Base-by-base conservation (phyloP, 2,329 filamentous ascomycete genomes). In the Orbilia quercus region DNA sequence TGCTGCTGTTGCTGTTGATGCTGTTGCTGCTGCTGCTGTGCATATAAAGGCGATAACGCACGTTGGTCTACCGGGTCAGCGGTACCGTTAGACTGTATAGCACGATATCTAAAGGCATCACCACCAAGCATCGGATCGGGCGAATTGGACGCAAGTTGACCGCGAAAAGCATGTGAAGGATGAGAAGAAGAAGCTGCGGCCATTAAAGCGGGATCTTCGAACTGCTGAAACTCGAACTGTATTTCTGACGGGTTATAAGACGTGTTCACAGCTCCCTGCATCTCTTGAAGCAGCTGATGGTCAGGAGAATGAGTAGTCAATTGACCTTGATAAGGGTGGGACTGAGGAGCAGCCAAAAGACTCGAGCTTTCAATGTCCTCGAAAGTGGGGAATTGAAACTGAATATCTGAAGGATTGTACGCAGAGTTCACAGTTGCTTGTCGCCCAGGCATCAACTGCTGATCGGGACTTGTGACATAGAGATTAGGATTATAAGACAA, bases 121-220 rank as follows among this genome's bases (percentile, higher is more conserved):
- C 60, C 55, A 48, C 60, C 69, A 36, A 73, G 48, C 60, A 73
- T 73, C n/a, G 69, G 69, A 22, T 73, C 69, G 14, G 69, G 69
- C 7, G 69, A 73, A 44, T 73, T 73, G 16, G 69, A 73, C 12
- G 60, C 59, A n/a, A 73, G 69, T 34, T 73, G 69, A 7, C 69
- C 69, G 16, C 65, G 69, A n/a, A 66, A 73, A n/a, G 60, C 51
- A 34, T 73, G 62, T 14, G 67, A 53, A 25, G 67, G 25, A 65
- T 73, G 67, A 9, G 53, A 28, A 18, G 53, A 28, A 18, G 54
- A 18, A 22, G 38, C 16, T 20, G 67, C 20, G 16, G 67, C 45
- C 38, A 73, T 73, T 55, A 73, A n/a, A 31, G 60, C 42, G 14
- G 69, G 60, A 5, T 62, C 55, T 7, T 73, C 69, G 45, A 66